phyloP scores from a whole-genome alignment of 768 basidiomycete species.

The Cyclocybe aegerita region DNA sequence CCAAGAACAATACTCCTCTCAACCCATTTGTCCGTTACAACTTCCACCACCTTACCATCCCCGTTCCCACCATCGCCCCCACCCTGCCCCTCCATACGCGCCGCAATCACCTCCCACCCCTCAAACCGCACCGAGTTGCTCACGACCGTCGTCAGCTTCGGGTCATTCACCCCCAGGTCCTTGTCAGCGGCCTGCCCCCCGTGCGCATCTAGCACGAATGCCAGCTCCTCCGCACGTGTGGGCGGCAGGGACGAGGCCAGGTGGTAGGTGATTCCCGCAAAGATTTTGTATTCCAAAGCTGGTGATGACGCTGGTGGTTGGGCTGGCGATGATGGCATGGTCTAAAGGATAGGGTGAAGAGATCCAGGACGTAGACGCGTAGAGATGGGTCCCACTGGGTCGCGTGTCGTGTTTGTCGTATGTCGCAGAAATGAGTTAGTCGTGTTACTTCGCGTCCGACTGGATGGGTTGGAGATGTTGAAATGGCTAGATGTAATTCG shows the following conservation, averaged over 20 bases:
- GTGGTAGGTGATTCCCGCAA: slow-evolving; percentile 9
- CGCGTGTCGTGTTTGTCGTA: no score
- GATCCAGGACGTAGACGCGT: no score
- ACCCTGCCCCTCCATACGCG: slow-evolving; percentile 19
- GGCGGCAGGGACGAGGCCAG: slow-evolving; percentile 50
- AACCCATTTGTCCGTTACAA: slow-evolving; percentile 57
- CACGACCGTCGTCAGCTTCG: slow-evolving; percentile 51
- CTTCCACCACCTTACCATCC: background rate
- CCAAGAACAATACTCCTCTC: slow-evolving; percentile 62
- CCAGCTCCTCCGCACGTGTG: slow-evolving; percentile 41
- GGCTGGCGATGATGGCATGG: no score
- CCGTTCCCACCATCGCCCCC: slow-evolving; percentile 33
- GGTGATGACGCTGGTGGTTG: no score
- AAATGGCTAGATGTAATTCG: no score
- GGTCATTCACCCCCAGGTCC: slow-evolving; percentile 25
- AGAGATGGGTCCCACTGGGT: no score
- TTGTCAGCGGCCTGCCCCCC: slow-evolving; percentile 40
- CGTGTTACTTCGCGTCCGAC: no score
- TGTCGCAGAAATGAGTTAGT: no score
- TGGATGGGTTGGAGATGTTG: no score
- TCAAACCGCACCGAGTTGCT: slow-evolving; percentile 55
- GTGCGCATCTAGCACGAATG: slow-evolving; percentile 47
- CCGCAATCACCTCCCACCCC: slow-evolving; percentile 46
- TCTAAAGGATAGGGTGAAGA: no score
- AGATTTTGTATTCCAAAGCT: background rate